These are phyloP conservation scores for Cercospora zeina DNA, from an alignment of 2,329 filamentous ascomycete species.

Conservation along the genomic window DNA sequence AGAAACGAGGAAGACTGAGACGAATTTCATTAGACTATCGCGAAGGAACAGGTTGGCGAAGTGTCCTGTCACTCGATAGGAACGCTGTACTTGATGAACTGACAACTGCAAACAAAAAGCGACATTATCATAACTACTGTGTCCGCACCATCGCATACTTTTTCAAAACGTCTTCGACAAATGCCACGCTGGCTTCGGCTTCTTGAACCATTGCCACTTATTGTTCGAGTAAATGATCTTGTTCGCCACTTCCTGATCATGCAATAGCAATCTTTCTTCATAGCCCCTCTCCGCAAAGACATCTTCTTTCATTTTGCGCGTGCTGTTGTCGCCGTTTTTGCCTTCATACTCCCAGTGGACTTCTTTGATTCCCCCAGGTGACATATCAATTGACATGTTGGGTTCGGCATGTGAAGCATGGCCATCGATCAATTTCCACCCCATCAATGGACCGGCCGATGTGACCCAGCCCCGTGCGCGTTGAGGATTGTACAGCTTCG, in stretches of 20 bases:
- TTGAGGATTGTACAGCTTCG: conserved; percentile 32
- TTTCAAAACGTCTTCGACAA: conserved; percentile 28
- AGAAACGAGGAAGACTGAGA: background rate
- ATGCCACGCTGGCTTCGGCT: conserved; percentile 20
- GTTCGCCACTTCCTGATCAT: conserved; percentile 26
- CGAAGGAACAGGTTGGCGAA: background rate
- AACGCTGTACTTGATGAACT: background rate
- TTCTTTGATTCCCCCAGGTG: conserved; percentile 25
- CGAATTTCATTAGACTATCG: background rate
- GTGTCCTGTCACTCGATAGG: background rate
- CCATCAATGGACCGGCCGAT: conserved; percentile 34
- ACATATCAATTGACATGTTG: conserved; percentile 32
- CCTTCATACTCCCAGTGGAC: conserved; percentile 35
- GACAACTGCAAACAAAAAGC: background rate
- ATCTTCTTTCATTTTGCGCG: conserved; percentile 32
- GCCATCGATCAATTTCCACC: conserved; percentile 39
- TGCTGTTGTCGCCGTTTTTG: conserved; percentile 15
- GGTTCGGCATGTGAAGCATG: conserved; percentile 29
- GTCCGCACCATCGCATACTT: background rate
- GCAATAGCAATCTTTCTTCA: conserved; percentile 26
- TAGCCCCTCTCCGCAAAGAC: conserved; percentile 28
- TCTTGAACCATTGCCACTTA: conserved; percentile 28
- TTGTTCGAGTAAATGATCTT: conserved; percentile 28
- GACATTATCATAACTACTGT: too few relatives aligned
- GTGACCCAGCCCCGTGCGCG: conserved; percentile 23